These are phyloP conservation scores for Pyrus betulifolia DNA, from an alignment of 306 rosid species.

Conservation along the genomic window DNA sequence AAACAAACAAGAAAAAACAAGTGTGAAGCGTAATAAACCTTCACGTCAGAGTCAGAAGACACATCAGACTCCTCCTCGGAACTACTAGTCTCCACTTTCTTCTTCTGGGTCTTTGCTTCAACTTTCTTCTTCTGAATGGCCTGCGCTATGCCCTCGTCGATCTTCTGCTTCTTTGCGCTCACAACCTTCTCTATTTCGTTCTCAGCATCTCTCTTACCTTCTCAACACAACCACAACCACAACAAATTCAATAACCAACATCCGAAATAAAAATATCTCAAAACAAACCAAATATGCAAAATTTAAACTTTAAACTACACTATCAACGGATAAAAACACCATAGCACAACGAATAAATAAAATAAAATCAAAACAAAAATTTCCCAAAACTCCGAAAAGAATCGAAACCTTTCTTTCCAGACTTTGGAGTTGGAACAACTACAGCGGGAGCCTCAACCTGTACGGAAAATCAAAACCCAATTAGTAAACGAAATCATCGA, in stretches of 20 bases:
- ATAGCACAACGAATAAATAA: neutral
- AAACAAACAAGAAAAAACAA: neutral
- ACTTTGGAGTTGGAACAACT: slow-evolving; percentile 32
- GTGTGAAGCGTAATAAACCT: slow-evolving; percentile 16
- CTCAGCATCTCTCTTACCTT: slow-evolving; percentile 72
- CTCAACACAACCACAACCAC: neutral
- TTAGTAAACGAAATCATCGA: neutral
- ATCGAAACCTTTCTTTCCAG: slow-evolving; percentile 57
- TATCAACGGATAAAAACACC: neutral
- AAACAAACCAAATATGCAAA: neutral
- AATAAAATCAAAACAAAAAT: neutral
- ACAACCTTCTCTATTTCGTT: slow-evolving; percentile 40
- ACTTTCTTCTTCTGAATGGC: slow-evolving; percentile 46
- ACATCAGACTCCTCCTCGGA: slow-evolving; percentile 51
- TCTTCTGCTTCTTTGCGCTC: slow-evolving; percentile 64
- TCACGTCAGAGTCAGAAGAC: slow-evolving; percentile 50
- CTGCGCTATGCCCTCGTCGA: slow-evolving; percentile 27
- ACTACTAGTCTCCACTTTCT: slow-evolving; percentile 36
- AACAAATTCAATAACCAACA: neutral
- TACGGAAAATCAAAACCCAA: neutral
- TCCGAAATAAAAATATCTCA: neutral
- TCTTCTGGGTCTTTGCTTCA: slow-evolving; percentile 36
- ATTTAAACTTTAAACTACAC: neutral
- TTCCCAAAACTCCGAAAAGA: neutral
- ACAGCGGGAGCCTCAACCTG: slow-evolving; percentile 67